phyloP scores from a whole-genome alignment of 73 alveolate genomes.

The Symbiodinium natans region DNA sequence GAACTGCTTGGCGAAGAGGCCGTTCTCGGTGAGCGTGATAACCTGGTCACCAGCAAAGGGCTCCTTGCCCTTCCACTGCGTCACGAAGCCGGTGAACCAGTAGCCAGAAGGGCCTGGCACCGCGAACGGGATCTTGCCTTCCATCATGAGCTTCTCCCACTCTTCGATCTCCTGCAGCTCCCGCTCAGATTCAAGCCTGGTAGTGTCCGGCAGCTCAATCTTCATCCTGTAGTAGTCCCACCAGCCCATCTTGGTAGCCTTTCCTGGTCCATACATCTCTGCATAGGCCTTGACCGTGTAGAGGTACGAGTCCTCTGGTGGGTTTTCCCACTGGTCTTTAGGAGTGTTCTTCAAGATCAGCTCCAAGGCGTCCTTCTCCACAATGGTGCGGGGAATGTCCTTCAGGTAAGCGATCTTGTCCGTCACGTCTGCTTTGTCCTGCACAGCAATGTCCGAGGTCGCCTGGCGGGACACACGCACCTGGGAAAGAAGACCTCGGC shows the following conservation, averaged over 20 bases:
- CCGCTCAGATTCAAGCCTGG: constrained; percentile 10
- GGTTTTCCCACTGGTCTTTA: constrained; percentile 79
- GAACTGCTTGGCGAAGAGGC: constrained; percentile 81
- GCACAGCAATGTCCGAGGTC: neutral
- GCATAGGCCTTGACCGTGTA: constrained; percentile 81
- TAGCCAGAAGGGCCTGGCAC: constrained; percentile 50
- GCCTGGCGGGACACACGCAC: constrained; percentile 44
- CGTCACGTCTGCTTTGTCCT: constrained; percentile 60
- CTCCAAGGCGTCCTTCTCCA: constrained; percentile 70
- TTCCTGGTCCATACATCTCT: constrained; percentile 73
- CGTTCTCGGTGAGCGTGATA: constrained; percentile 15
- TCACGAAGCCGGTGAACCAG: constrained; percentile 37
- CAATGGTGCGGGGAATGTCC: constrained; percentile 69
- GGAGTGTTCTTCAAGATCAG: constrained; percentile 40
- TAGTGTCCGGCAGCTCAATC: constrained; percentile 35
- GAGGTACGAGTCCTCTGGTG: constrained; percentile 91
- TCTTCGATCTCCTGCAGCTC: constrained; percentile 25
- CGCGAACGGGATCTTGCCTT: constrained; percentile 62
- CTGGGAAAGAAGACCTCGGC: constrained; percentile 21
- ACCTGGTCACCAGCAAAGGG: constrained; percentile 77
- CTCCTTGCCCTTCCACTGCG: constrained; percentile 76
- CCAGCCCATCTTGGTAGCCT: constrained; percentile 92
- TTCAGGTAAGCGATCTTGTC: constrained; percentile 66
- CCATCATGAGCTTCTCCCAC: constrained; percentile 52
- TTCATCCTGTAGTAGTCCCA: constrained; percentile 70